phyloP scores from a whole-genome alignment of 2,329 filamentous ascomycete genomes.

The Drechmeria coniospora region DNA sequence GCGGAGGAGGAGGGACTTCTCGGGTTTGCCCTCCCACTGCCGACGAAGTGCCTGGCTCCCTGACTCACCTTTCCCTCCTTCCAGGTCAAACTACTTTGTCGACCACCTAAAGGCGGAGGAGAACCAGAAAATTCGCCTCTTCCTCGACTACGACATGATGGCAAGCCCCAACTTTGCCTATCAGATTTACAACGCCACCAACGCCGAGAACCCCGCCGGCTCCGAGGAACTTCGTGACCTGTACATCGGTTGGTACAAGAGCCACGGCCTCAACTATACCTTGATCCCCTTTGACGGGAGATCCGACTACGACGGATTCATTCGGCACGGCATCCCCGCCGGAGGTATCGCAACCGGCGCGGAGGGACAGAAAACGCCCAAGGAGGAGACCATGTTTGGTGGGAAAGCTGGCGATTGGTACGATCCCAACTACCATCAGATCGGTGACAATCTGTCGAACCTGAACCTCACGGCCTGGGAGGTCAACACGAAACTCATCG shows the following conservation, averaged over 20 bases:
- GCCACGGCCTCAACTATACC: conserved; percentile 47
- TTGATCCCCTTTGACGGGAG: conserved; percentile 65
- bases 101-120: conserved; percentile 37
- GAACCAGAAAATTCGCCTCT: conserved; percentile 46
- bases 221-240: conserved; percentile 54
- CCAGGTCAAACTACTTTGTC: conserved; percentile 50
- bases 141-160: conserved; percentile 59
- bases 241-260: conserved; percentile 51
- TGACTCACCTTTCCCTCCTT: too few relatives aligned
- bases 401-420: conserved; percentile 47
- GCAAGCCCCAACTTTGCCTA: conserved; percentile 51
- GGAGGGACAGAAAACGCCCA: conserved; percentile 57
- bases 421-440: conserved; percentile 45
- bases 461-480: conserved; percentile 45
- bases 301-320: conserved; percentile 68
- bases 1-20: conserved; percentile 52
- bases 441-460: conserved; percentile 44
- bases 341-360: conserved; percentile 68
- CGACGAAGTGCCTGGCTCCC: too few relatives aligned
- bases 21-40: too few relatives aligned
- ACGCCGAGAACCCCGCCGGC: conserved; percentile 53
- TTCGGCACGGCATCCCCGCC: conserved; percentile 54
- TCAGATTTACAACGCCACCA: conserved; percentile 57
- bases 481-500: conserved; percentile 49
- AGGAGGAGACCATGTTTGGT: conserved; percentile 54